Evolutionary conservation across 2,329 filamentous ascomycete genomes (phyloP).

Genomic region (Xylariaceae sp.): DNA sequence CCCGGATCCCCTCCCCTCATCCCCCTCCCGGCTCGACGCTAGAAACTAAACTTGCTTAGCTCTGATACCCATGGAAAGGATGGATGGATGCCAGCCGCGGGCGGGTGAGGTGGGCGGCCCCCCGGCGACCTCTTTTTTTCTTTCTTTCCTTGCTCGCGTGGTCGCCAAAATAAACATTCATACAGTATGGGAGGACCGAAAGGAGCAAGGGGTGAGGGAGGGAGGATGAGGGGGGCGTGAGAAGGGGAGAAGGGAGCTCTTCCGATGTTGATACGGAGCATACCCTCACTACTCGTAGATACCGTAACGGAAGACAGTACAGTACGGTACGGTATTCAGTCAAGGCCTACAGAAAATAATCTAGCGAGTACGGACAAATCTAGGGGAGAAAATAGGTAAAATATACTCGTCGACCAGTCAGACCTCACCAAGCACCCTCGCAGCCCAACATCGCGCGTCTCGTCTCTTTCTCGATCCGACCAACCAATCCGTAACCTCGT

Average conservation of each 20-base stretch:
- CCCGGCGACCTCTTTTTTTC: background rate
- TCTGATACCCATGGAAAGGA: no score
- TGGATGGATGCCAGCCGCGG: no score
- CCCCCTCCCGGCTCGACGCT: no score
- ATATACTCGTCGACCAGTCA: background rate
- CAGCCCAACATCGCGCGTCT: constrained; percentile 2
- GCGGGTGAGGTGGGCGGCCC: background rate
- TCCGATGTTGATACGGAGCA: background rate
- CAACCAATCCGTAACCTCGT: background rate
- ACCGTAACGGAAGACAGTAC: background rate
- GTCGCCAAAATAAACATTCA: constrained; percentile 17
- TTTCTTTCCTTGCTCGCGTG: constrained; percentile 9
- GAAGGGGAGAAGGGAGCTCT: background rate
- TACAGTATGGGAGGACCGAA: background rate
- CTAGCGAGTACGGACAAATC: background rate
- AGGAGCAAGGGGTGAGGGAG: background rate
- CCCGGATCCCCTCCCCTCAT: no score
- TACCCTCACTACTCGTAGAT: no score
- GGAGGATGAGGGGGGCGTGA: background rate
- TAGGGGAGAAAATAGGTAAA: no score
- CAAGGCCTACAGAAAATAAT: background rate
- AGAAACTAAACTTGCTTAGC: no score
- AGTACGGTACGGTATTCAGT: background rate
- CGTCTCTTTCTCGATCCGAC: background rate
- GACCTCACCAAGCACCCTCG: background rate